Evolutionary conservation across 306 rosid species (phyloP).

Genomic region (Vigna hirtella): DNA sequence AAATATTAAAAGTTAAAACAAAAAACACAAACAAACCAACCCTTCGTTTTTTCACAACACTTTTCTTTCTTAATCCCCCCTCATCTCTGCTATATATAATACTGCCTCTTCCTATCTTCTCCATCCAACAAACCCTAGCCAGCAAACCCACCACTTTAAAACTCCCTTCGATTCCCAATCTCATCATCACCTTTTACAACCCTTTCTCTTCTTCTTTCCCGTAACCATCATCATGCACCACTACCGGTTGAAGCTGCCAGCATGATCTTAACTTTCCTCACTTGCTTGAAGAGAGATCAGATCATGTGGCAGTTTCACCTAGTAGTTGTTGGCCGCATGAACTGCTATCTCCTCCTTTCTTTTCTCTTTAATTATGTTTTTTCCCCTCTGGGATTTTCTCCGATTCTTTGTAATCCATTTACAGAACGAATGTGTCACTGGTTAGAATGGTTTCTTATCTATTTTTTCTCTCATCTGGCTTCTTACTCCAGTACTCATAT

Average conservation of each 20-base stretch:
- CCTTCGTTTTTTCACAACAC: not conserved
- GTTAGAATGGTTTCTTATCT: conserved; percentile 19
- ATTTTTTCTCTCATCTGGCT: conserved; percentile 19
- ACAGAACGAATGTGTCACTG: not conserved
- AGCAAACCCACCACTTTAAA: conserved; percentile 40
- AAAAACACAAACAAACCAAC: not conserved
- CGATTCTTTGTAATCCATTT: not conserved
- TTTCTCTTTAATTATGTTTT: conserved; percentile 2
- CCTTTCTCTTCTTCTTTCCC: conserved; percentile 8
- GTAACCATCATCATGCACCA: conserved; percentile 50
- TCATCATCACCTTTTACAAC: conserved; percentile 26
- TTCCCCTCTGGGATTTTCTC: conserved; percentile 5
- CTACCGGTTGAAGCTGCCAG: conserved; percentile 99
- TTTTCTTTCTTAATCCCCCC: conserved; percentile 15
- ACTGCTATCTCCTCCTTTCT: conserved; percentile 4
- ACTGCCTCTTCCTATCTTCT: conserved; percentile 52
- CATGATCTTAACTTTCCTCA: conserved; percentile 95
- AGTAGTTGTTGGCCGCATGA: conserved; percentile 67
- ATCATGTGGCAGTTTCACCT: conserved; percentile 99
- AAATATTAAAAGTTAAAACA: conserved; percentile 40
- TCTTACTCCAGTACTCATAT: not conserved
- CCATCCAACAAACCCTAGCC: conserved; percentile 78
- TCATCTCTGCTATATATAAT: conserved; percentile 60
- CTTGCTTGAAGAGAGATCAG: conserved; percentile 74
- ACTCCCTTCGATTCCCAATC: conserved; percentile 33